These are phyloP conservation scores for Penicillium odoratum DNA, from an alignment of 495 filamentous ascomycete species.

Conservation along the genomic window DNA sequence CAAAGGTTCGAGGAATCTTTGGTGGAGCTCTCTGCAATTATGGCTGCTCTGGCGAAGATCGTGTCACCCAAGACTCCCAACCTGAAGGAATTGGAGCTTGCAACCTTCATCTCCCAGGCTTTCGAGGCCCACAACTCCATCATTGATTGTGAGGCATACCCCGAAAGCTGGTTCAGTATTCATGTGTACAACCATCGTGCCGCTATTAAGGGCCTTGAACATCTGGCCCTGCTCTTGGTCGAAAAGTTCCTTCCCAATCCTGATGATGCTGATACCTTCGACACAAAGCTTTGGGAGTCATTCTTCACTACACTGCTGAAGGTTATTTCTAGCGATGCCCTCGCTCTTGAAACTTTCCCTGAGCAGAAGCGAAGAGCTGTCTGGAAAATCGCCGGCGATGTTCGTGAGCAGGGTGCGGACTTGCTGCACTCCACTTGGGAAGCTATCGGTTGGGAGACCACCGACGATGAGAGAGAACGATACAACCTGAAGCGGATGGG, in stretches of 20 bases:
- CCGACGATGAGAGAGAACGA: constrained; percentile 65
- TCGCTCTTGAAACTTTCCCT: constrained; percentile 94
- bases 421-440: constrained; percentile 86
- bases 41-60: constrained; percentile 76
- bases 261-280: constrained; percentile 89
- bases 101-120: constrained; percentile 69
- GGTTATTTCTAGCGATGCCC: constrained; percentile 81
- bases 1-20: constrained; percentile 82
- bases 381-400: constrained; percentile 98
- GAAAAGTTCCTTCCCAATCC: constrained; percentile 79
- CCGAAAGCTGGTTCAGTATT: constrained; percentile 83
- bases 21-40: constrained; percentile 83
- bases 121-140: constrained; percentile 83
- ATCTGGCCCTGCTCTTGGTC: constrained; percentile 72
- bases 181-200: constrained; percentile 95
- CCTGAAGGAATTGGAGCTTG: constrained; percentile 72
- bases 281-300: constrained; percentile 88
- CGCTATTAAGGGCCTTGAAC: constrained; percentile 84
- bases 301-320: constrained; percentile 90
- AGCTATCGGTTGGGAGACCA: constrained; percentile 95
- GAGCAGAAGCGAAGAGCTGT: constrained; percentile 95
- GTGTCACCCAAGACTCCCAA: constrained; percentile 52
- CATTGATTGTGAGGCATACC: constrained; percentile 86
- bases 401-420: constrained; percentile 86
- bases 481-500: constrained; percentile 85